Conservation (phyloP, 345 rosid genomes). For the Sisymbrium irio region DNA sequence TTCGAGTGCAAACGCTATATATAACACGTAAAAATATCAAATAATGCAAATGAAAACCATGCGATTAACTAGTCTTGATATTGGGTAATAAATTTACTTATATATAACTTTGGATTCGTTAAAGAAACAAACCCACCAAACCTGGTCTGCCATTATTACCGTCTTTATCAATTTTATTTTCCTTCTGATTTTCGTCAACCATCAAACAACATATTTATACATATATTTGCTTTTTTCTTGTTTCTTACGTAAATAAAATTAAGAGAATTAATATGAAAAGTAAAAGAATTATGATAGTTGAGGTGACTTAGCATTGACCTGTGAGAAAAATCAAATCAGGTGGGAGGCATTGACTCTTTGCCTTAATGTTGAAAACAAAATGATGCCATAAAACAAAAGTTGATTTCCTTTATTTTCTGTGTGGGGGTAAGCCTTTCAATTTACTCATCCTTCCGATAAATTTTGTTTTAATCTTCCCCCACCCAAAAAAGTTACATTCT, state of each 20-base stretch:
- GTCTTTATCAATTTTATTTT: conserved; percentile 20
- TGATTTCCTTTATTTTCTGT: conserved; percentile 35
- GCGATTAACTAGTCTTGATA: neutral
- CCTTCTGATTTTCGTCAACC: neutral
- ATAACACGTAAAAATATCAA: neutral
- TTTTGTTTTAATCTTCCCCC: conserved; percentile 37
- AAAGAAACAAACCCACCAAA: conserved; percentile 31
- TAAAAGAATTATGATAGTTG: conserved; percentile 25
- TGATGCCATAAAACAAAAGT: conserved; percentile 35
- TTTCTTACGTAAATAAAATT: conserved; percentile 2
- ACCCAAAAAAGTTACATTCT: conserved; percentile 28
- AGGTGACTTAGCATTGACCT: conserved; percentile 39
- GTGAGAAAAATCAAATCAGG: conserved; percentile 27
- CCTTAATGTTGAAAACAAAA: conserved; percentile 41
- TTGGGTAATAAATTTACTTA: conserved; percentile 5
- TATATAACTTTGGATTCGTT: conserved; percentile 36
- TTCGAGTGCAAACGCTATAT: no score
- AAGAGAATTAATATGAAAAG: neutral
- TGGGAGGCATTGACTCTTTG: conserved; percentile 38
- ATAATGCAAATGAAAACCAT: neutral
- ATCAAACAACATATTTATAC: conserved; percentile 1
- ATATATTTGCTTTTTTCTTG: neutral
- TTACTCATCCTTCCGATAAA: conserved; percentile 34
- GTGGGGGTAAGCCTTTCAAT: no score
- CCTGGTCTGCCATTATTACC: conserved; percentile 36